Evolutionary conservation across 257 asterid species (phyloP).

Genomic region (Solanum chmielewskii): DNA sequence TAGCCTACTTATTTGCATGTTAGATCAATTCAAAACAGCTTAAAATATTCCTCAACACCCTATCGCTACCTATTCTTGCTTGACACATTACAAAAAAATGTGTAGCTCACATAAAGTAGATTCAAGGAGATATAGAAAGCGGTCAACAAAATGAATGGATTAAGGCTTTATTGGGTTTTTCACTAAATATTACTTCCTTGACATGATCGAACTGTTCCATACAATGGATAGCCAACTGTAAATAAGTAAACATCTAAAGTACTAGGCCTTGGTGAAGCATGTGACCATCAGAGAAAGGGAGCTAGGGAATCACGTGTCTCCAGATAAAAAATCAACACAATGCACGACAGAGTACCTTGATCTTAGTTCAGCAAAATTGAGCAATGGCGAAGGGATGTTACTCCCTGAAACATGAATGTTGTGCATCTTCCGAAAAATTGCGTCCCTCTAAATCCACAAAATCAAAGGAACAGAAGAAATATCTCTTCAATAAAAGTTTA

Average conservation of each 20-base stretch:
- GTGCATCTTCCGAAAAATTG: slow-evolving; percentile 60
- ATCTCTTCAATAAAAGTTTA: not conserved
- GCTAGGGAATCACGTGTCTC: not conserved
- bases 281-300: not conserved
- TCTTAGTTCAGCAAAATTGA: slow-evolving; percentile 46
- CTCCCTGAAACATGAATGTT: slow-evolving; percentile 88
- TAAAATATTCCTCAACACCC: not conserved
- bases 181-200: not conserved
- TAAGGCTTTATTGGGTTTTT: not conserved
- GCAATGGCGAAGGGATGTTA: slow-evolving; percentile 77
- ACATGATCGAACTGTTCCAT: not conserved
- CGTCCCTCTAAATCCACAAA: slow-evolving; percentile 45
- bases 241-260: not conserved
- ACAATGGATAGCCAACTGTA: not conserved
- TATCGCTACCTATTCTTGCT: not conserved
- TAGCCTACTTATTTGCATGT: not conserved
- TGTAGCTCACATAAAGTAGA: not conserved
- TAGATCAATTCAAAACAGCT: not conserved
- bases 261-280: not conserved
- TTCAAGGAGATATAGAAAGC: not conserved
- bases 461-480: not conserved
- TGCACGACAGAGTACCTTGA: slow-evolving; percentile 33
- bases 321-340: not conserved
- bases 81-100: not conserved
- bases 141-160: not conserved